Conservation (phyloP, 805 yeast genomes). For the Dipodascus geniculatus region DNA sequence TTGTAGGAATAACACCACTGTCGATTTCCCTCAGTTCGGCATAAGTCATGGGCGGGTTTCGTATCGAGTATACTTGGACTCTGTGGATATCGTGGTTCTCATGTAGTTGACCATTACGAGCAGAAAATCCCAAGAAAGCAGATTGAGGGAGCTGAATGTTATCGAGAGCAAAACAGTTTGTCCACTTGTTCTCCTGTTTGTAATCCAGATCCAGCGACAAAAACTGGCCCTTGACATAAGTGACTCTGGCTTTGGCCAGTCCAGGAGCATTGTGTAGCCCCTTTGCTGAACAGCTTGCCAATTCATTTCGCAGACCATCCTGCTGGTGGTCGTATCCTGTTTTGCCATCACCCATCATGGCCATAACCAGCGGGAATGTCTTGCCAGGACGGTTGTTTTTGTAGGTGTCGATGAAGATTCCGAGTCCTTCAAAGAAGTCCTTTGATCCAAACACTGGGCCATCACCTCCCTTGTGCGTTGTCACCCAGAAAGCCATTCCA, state of each 20-base stretch:
- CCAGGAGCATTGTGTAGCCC: slow-evolving; percentile 35
- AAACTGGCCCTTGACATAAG: slow-evolving; percentile 49
- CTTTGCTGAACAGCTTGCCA: slow-evolving; percentile 57
- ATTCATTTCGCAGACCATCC: slow-evolving; percentile 62
- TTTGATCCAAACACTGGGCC: slow-evolving; percentile 72
- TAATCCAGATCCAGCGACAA: slow-evolving; percentile 54
- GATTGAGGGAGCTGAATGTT: slow-evolving; percentile 40
- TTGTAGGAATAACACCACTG: slow-evolving; percentile 5
- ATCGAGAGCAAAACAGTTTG: slow-evolving; percentile 45
- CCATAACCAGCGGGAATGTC: slow-evolving; percentile 59
- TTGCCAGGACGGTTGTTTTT: slow-evolving; percentile 52
- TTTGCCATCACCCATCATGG: slow-evolving; percentile 60
- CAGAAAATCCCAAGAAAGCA: slow-evolving; percentile 58
- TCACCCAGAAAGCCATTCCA: slow-evolving; percentile 74
- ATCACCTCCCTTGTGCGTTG: slow-evolving; percentile 25
- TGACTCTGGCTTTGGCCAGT: slow-evolving; percentile 42
- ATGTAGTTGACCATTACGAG: slow-evolving; percentile 69
- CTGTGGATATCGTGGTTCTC: slow-evolving; percentile 58
- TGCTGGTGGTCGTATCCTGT: slow-evolving; percentile 46
- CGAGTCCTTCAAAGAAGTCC: slow-evolving; percentile 59
- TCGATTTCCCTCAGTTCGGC: slow-evolving; percentile 18
- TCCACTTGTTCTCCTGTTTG: slow-evolving; percentile 42
- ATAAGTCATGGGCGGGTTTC: slow-evolving; percentile 17
- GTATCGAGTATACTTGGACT: slow-evolving; percentile 41
- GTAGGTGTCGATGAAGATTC: slow-evolving; percentile 67